phyloP scores from a whole-genome alignment of 2,329 filamentous ascomycete genomes.

The Colletotrichum navitas region DNA sequence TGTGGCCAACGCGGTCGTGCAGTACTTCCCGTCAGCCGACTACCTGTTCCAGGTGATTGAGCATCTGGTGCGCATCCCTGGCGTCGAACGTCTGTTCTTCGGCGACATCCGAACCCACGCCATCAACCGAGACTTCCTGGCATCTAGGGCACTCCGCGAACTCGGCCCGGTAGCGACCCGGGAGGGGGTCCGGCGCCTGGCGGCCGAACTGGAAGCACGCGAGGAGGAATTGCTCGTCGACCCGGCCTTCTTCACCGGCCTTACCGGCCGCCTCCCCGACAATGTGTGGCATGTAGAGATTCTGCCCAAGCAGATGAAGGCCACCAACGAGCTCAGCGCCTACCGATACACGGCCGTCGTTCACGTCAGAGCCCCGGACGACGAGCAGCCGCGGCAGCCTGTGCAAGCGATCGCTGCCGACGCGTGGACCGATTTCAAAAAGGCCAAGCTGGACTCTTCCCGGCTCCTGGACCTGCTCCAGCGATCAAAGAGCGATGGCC shows the following conservation, averaged over 20 bases:
- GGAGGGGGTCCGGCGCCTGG: conserved; percentile 19
- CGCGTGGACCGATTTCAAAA: conserved; percentile 7
- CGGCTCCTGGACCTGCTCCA: conserved; percentile 28
- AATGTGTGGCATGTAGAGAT: conserved; percentile 47
- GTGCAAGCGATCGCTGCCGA: conserved; percentile 39
- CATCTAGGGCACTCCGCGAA: conserved; percentile 18
- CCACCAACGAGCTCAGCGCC: conserved; percentile 48
- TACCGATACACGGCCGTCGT: conserved; percentile 49
- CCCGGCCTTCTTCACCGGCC: conserved; percentile 47
- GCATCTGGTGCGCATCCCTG: conserved; percentile 22
- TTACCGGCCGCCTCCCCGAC: conserved; percentile 38
- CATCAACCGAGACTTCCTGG: conserved; percentile 42
- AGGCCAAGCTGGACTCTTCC: not conserved
- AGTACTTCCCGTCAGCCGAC: conserved; percentile 47
- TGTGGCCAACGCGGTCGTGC: conserved; percentile 46
- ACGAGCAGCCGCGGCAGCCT: not conserved
- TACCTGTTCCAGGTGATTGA: conserved; percentile 44
- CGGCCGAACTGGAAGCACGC: conserved; percentile 34
- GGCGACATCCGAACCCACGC: conserved; percentile 45
- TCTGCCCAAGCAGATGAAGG: conserved; percentile 48
- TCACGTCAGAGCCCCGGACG: conserved; percentile 26
- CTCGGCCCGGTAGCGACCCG: conserved; percentile 20
- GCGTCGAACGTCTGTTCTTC: conserved; percentile 39
- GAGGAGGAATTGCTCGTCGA: conserved; percentile 47
- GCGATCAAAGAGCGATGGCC: not conserved